These are phyloP conservation scores for Lathyrus aphaca DNA, from an alignment of 306 rosid genomes.

Conservation along the genomic window DNA sequence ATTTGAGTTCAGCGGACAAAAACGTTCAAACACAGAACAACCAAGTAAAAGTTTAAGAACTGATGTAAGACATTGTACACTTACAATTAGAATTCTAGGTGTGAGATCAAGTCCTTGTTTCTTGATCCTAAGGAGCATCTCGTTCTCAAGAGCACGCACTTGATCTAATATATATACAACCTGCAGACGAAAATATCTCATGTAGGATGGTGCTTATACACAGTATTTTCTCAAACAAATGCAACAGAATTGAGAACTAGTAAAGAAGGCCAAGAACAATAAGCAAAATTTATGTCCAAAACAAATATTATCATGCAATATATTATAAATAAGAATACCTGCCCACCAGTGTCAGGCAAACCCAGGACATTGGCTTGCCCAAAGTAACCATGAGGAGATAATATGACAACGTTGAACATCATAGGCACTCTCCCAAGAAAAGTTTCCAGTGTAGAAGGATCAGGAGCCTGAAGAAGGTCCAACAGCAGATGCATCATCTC, in stretches of 20 bases:
- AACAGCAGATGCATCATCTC: constrained; percentile 80
- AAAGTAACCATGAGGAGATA: constrained; percentile 92
- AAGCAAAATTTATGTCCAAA: constrained; percentile 4
- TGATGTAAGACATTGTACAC: constrained; percentile 36
- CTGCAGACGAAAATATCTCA: constrained; percentile 48
- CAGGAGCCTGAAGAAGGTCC: constrained; percentile 94
- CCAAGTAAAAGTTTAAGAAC: background rate
- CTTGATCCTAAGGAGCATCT: constrained; percentile 82
- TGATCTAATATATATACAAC: constrained; percentile 94
- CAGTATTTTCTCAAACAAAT: constrained; percentile 11
- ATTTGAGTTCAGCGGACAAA: constrained; percentile 1
- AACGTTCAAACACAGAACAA: constrained; percentile 6
- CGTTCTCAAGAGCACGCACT: constrained; percentile 94
- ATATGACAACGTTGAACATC: constrained; percentile 89
- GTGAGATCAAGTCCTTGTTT: constrained; percentile 76
- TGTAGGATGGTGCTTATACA: constrained; percentile 14
- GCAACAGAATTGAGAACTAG: background rate
- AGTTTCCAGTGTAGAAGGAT: constrained; percentile 81
- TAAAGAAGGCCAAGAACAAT: background rate
- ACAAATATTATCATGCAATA: constrained; percentile 14
- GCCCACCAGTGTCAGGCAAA: constrained; percentile 96
- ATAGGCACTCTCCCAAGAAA: constrained; percentile 91
- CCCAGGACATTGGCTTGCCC: constrained; percentile 97
- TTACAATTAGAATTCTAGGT: constrained; percentile 83
- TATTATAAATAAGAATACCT: constrained; percentile 57